Base-by-base conservation (phyloP, 1,284 basidiomycete genomes). In the Megacollybia platyphylla region DNA sequence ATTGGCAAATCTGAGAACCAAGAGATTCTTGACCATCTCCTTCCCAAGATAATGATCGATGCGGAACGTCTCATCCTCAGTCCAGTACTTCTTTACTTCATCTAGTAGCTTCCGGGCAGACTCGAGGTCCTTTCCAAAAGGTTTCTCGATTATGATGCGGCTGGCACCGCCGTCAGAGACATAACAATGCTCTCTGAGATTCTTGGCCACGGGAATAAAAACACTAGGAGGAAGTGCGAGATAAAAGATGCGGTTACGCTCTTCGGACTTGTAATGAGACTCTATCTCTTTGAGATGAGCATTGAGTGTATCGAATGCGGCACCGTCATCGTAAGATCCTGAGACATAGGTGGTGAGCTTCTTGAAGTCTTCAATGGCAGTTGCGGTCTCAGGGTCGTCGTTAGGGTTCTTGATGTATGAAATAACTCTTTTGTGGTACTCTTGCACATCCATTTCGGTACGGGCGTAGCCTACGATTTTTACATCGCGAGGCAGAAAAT, bases 21-120 rank as follows among this genome's bases (percentile, higher is more conserved):
- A 83, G 45, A 97, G 61, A 62, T 97, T 97, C 73, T 97, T 97
- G 60, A 96, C 87, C 92, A 97, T 97, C 72, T 97, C 92, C 69
- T 97, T 97, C 49, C 92, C 92, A 44, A 97, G 82, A 62, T 97
- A 97, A 60, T 97, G 92, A 64, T 97, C 92, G 59, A 97, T 97
- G 49, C 92, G 87, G 79, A 88, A 97, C 7, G 91, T 97, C 70
- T 97, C 92, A 37, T 94, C 87, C 63, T 97, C 92, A 4, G 73
- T 71, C 91, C 91, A 97, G 52, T 88, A 78, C 51, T 79, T 59
- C 67, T 91, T 93, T 60, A 97, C 71, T 8, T 79, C 70, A 31
- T 65, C 60, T 50, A 96, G 76, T 49, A 97, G 80, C 50, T 78
- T 73, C 38, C 86, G 76, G 46, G 83, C 88, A n/a, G 85, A 87